Conservation (phyloP, 169 alveolate species). For the Theileria parva region DNA sequence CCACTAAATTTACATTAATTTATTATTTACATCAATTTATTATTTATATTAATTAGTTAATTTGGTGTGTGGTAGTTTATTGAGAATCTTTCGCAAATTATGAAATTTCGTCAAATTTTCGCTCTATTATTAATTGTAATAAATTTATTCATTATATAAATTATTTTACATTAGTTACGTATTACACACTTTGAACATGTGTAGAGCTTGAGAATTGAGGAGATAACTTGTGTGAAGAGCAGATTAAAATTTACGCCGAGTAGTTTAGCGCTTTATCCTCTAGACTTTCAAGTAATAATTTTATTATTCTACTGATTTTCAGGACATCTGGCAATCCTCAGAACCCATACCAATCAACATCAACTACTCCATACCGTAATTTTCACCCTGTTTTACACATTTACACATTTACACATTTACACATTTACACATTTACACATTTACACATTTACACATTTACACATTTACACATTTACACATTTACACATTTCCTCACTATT, state of each 20-base stretch:
- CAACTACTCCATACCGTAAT: constrained; percentile 62
- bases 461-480: neutral
- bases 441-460: too few species aligned
- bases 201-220: neutral
- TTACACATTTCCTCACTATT: neutral
- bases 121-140: neutral
- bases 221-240: neutral
- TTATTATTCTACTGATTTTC: neutral
- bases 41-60: too few species aligned
- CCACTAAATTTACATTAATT: too few species aligned
- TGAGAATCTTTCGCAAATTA: neutral
- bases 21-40: too few species aligned
- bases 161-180: too few species aligned
- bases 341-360: constrained; percentile 56
- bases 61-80: neutral
- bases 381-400: neutral
- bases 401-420: too few species aligned
- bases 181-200: neutral
- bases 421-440: neutral
- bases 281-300: constrained; percentile 56
- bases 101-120: neutral
- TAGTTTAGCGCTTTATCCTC: constrained; percentile 52
- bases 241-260: constrained; percentile 33
- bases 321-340: constrained; percentile 65
- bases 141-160: too few species aligned